Conservation (phyloP, 352 stramenopile species). For the Pythium vanterpoolii region DNA sequence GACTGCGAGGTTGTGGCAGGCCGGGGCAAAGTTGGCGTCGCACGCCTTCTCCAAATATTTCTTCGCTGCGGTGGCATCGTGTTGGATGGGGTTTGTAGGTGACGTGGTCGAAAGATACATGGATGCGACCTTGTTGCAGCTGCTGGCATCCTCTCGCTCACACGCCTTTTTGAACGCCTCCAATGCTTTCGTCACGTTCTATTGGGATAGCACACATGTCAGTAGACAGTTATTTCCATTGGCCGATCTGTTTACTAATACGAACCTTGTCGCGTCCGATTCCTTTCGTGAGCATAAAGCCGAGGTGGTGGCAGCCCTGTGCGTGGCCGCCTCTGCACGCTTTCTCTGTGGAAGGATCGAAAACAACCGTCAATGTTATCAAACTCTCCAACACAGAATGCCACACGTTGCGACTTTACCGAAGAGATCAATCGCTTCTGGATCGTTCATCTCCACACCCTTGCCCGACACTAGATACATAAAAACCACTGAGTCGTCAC, state of each 20-base stretch:
- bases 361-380: no score
- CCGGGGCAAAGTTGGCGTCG: conserved; percentile 81
- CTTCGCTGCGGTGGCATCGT: conserved; percentile 57
- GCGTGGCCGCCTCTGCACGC: conserved; percentile 66
- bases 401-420: no score
- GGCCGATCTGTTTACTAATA: background rate
- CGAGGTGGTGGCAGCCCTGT: conserved; percentile 82
- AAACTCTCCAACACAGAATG: conserved; percentile 7
- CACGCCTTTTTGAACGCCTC: conserved; percentile 76
- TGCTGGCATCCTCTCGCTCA: conserved; percentile 66
- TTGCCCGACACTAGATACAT: conserved; percentile 64
- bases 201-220: background rate
- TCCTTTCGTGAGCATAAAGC: conserved; percentile 75
- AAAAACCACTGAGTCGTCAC: background rate
- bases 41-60: conserved; percentile 70
- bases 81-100: conserved; percentile 35
- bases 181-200: conserved; percentile 59
- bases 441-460: conserved; percentile 64
- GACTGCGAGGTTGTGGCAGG: conserved; percentile 86
- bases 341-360: conserved; percentile 46
- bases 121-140: conserved; percentile 78
- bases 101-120: conserved; percentile 64
- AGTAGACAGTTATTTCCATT: background rate
- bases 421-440: conserved; percentile 65
- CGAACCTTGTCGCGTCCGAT: conserved; percentile 67